phyloP scores from a whole-genome alignment of 129 eudicot genomes.

The Flaveria trinervia region DNA sequence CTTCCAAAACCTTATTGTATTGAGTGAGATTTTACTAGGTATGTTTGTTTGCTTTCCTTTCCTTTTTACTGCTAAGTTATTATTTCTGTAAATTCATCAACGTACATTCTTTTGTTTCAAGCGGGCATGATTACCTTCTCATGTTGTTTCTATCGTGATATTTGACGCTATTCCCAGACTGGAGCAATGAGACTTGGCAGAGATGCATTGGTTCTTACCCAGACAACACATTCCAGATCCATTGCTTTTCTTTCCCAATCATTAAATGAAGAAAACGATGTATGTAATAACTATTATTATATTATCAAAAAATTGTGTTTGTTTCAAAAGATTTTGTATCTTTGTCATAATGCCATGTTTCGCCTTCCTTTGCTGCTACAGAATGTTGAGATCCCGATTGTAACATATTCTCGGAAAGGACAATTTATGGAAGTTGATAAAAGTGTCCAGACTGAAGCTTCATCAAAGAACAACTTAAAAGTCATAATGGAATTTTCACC shows the following conservation, averaged over 20 bases:
- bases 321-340: background rate
- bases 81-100: background rate
- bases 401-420: constrained; percentile 14
- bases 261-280: constrained; percentile 28
- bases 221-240: constrained; percentile 62
- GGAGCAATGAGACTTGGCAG: constrained; percentile 81
- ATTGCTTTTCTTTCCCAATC: constrained; percentile 76
- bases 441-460: constrained; percentile 54
- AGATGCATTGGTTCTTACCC: constrained; percentile 82
- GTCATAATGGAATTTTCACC: constrained; percentile 64
- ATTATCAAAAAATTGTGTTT: background rate
- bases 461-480: constrained; percentile 51
- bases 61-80: too few species aligned
- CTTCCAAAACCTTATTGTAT: too few species aligned
- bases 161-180: constrained; percentile 38
- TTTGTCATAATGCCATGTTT: background rate
- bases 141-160: background rate
- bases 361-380: constrained; percentile 10
- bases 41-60: too few species aligned
- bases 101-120: background rate
- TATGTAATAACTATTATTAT: constrained; percentile 26
- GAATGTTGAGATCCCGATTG: constrained; percentile 20
- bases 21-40: too few species aligned
- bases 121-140: background rate
- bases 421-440: constrained; percentile 14